A percentile compares a stretch with the other conserved stretches of the same genome.
Conservation (phyloP, 176 grass and related monocot species). For the Tuctoria greenei region DNA sequence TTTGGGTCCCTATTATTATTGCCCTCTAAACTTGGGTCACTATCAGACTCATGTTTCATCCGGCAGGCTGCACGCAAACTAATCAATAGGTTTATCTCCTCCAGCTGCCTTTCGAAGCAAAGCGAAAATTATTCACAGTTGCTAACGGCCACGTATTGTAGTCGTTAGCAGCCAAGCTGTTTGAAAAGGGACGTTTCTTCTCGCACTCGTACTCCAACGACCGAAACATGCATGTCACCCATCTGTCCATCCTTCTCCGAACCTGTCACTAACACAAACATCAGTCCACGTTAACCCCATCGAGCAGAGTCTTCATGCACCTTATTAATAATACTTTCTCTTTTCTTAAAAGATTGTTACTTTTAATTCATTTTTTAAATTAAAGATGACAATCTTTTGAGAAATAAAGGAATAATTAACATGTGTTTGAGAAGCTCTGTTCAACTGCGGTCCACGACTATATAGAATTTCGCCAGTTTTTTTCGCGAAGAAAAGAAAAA, state of each 20-base stretch:
- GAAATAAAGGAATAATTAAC: no score
- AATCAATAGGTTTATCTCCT: neutral
- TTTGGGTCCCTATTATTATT: neutral
- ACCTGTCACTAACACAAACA: conserved; percentile 12
- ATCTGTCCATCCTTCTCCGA: neutral
- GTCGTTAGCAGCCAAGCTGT: neutral
- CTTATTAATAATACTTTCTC: no score
- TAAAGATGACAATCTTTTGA: no score
- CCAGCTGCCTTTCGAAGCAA: neutral
- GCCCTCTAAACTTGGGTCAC: neutral
- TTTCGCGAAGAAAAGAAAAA: no score
- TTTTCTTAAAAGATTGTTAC: no score
- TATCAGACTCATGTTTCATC: neutral
- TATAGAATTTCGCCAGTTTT: no score
- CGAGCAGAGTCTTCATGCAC: no score
- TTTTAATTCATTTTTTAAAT: no score
- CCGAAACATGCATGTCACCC: neutral
- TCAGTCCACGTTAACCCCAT: no score
- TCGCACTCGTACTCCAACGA: conserved; percentile 7
- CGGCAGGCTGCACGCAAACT: neutral
- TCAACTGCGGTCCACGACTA: neutral
- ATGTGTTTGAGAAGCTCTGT: neutral
- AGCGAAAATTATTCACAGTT: neutral
- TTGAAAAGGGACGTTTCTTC: conserved; percentile 16
- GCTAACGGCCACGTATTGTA: neutral